Percentiles rank a stretch among this genome's conserved stretches.
These are phyloP conservation scores for Lipomyces spencermartinsiae DNA, from an alignment of 805 yeast genomes.

Conservation along the genomic window DNA sequence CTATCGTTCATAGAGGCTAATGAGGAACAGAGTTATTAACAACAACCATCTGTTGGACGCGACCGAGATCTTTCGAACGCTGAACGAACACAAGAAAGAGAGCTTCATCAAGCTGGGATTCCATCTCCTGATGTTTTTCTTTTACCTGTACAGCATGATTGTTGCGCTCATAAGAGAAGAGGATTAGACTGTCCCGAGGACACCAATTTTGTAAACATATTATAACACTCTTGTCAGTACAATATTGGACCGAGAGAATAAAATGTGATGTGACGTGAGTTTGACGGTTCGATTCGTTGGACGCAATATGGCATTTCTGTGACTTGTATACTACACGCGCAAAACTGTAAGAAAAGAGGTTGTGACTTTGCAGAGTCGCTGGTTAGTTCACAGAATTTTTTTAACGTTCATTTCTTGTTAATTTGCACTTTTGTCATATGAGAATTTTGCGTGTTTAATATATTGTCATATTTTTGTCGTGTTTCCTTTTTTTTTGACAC, in stretches of 20 bases:
- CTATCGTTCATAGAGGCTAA: neutral
- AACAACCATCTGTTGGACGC: constrained; percentile 92
- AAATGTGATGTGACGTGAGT: neutral
- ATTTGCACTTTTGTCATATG: neutral
- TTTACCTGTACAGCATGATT: constrained; percentile 69
- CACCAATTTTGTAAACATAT: neutral
- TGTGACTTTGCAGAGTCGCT: neutral
- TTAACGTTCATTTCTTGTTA: neutral
- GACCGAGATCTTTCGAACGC: constrained; percentile 94
- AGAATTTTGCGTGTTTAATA: neutral
- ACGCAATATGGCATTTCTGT: neutral
- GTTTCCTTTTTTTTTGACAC: neutral
- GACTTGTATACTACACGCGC: constrained; percentile 3
- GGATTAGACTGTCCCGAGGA: constrained; percentile 17
- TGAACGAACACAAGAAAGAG: constrained; percentile 91
- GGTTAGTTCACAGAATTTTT: neutral
- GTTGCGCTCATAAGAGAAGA: constrained; percentile 39
- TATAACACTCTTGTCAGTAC: neutral
- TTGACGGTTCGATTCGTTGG: neutral
- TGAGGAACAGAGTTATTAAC: constrained; percentile 53
- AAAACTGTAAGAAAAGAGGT: neutral
- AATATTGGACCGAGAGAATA: neutral
- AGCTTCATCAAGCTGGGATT: constrained; percentile 88
- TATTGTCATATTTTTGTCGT: neutral
- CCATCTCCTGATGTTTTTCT: constrained; percentile 91